Percentiles rank a stretch among this genome's conserved stretches.
Evolutionary conservation across 208 protist genomes (phyloP).

Genomic region (Leishmania tarentolae): DNA sequence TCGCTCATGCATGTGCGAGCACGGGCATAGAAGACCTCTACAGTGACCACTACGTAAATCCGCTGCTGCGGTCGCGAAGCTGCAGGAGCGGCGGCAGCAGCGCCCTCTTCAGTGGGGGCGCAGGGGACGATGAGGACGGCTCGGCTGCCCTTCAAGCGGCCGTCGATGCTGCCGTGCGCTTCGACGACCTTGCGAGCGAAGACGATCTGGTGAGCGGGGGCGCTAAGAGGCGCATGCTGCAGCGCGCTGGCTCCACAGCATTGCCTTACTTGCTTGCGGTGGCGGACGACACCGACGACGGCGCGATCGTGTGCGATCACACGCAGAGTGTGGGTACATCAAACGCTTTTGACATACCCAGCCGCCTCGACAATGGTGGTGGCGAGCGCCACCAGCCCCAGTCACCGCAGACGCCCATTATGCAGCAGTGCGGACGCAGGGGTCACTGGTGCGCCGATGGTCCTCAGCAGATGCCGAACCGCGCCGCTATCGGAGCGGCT

Average conservation of each 20-base stretch:
- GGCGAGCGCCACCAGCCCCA: background rate
- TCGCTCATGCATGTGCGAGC: background rate
- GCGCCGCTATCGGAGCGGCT: background rate
- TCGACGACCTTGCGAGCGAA: slow-evolving; percentile 19
- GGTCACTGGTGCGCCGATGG: background rate
- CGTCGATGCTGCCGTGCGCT: slow-evolving; percentile 17
- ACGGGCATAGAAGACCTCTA: background rate
- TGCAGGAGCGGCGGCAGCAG: background rate
- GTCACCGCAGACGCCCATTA: background rate
- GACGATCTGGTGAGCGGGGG: background rate
- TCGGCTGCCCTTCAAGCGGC: slow-evolving; percentile 11
- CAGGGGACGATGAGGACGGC: slow-evolving; percentile 7
- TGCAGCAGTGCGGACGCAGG: background rate
- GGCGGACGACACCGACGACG: background rate
- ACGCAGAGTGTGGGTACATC: background rate
- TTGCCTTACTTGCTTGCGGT: background rate
- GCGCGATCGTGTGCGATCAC: background rate
- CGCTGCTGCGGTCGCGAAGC: slow-evolving; percentile 1
- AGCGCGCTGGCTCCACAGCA: background rate
- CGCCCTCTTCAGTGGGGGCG: background rate
- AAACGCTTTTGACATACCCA: background rate
- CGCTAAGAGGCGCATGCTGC: background rate
- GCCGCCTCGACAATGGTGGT: background rate
- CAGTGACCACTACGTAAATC: background rate
- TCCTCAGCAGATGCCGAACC: background rate